phyloP scores from a whole-genome alignment of 2,329 filamentous ascomycete species.

The Ambrosiella cleistominuta region DNA sequence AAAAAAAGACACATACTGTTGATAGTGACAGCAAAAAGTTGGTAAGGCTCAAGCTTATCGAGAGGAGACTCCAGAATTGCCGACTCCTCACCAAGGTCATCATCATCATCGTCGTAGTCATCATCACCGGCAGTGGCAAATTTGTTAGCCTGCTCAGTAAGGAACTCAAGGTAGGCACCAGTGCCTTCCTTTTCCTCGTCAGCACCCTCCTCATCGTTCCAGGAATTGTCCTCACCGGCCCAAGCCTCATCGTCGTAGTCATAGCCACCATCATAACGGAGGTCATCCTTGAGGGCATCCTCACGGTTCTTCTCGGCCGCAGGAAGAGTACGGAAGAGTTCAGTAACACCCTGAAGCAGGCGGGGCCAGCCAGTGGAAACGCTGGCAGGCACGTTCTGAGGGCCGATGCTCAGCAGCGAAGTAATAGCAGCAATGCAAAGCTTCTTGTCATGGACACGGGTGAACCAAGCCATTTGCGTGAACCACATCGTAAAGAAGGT shows the following conservation, averaged over 20 bases:
- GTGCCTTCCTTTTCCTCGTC: conserved; percentile 72
- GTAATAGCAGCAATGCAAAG: conserved; percentile 89
- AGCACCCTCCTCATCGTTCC: conserved; percentile 51
- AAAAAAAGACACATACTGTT: conserved; percentile 48
- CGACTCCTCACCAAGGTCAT: conserved; percentile 84
- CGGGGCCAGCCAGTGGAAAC: conserved; percentile 92
- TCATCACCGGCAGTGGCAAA: conserved; percentile 49
- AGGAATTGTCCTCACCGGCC: conserved; percentile 65
- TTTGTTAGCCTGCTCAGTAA: conserved; percentile 86
- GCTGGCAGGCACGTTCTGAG: conserved; percentile 72
- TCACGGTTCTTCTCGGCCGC: conserved; percentile 80
- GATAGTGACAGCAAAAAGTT: conserved; percentile 67
- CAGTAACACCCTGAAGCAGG: conserved; percentile 70
- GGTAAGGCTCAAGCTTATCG: conserved; percentile 89
- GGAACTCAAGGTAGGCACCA: conserved; percentile 84
- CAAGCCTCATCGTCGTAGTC: conserved; percentile 63
- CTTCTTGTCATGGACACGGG: conserved; percentile 95
- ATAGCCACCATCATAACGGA: conserved; percentile 47
- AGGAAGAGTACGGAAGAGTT: conserved; percentile 82
- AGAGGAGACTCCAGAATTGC: conserved; percentile 83
- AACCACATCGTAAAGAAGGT: conserved; percentile 99
- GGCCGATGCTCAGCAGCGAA: conserved; percentile 60
- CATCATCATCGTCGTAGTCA: conserved; percentile 42
- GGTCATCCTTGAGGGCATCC: conserved; percentile 80
- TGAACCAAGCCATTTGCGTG: conserved; percentile 83